Base-by-base conservation (phyloP, 192 early-diverging fungal genomes). In the Gamsiella multidivaricata region DNA sequence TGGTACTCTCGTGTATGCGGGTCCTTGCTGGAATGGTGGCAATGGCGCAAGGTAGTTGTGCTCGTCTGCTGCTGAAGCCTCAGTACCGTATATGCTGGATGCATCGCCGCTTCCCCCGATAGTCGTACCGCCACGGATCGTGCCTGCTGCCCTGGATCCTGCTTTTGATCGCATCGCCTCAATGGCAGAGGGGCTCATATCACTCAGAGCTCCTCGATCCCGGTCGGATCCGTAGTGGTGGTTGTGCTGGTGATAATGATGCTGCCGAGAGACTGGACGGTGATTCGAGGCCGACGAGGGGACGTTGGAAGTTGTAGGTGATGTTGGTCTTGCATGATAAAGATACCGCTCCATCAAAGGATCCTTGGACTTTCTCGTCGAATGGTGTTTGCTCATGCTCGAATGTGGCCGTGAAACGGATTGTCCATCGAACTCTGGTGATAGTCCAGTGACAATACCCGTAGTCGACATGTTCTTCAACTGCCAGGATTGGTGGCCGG, bases 1-100 rank as follows among this genome's bases (percentile, higher is more conserved):
- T 15, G 74, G 74, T 0, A 69, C 54, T 43, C 61, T 61, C 6
- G 74, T 42, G n/a, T 78, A 78, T 0, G 74, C 74, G 2, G 74
- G 74, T 0, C 74, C 74, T 28, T 52, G 34, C 26, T 78, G 74
- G 34, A 78, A 78, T 4, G 74, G 74, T 5, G 65, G 74, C 23
- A 78, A 29, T 2, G 74, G 74, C 4, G 74, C 59, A 5, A 78
- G 58, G 29, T 78, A 78, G 23, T 69, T 78, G 34, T 78, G 65
- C 29, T 69, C 74, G 43, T 64, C 74, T 15, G 58, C 32, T 6
- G 36, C 18, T 0, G 33, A 23, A 8, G 46, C 52, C 25, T 63
- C 65, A 12, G 64, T 68, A 2, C 54, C 73, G 23, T 62, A 51
- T 5, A 26, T 45, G 45, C 65, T 76, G 22, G 58, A 67, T 1